A percentile compares a stretch with the other conserved stretches of the same genome.
Evolutionary conservation across 768 basidiomycete species (phyloP).

Genomic region (Leccinum obscurum): DNA sequence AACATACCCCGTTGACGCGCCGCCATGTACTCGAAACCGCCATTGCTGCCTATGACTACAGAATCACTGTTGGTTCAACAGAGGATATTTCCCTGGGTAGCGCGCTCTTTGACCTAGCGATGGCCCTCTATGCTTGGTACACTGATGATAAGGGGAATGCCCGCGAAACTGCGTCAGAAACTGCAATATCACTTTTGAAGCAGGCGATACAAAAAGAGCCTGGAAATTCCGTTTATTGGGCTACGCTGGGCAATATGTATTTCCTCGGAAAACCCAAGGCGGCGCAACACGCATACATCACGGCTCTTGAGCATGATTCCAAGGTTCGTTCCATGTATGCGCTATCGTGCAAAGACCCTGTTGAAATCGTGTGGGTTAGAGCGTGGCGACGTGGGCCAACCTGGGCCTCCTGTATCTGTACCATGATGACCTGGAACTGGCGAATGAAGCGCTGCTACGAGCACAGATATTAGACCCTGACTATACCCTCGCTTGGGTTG

Average conservation of each 20-base stretch:
- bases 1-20: slow-evolving; percentile 29
- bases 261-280: slow-evolving; percentile 66
- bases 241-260: slow-evolving; percentile 72
- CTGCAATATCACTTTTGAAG: slow-evolving; percentile 56
- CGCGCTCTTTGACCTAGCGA: slow-evolving; percentile 73
- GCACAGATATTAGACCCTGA: slow-evolving; percentile 95
- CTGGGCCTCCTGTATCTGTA: slow-evolving; percentile 85
- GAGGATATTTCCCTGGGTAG: slow-evolving; percentile 53
- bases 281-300: slow-evolving; percentile 91
- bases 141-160: slow-evolving; percentile 26
- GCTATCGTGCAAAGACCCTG: background rate
- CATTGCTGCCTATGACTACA: slow-evolving; percentile 59
- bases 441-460: slow-evolving; percentile 80
- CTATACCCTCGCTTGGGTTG: slow-evolving; percentile 85
- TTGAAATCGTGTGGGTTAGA: slow-evolving; percentile 40
- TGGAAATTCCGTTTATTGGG: slow-evolving; percentile 76
- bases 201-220: slow-evolving; percentile 75
- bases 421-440: slow-evolving; percentile 76
- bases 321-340: slow-evolving; percentile 55
- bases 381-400: slow-evolving; percentile 78
- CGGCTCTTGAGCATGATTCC: slow-evolving; percentile 78
- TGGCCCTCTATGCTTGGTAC: slow-evolving; percentile 55
- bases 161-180: slow-evolving; percentile 35
- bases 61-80: slow-evolving; percentile 54
- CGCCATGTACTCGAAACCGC: slow-evolving; percentile 50